These are phyloP conservation scores for Entophlyctis helioformis DNA, from an alignment of 192 early-diverging fungal species.

Conservation along the genomic window DNA sequence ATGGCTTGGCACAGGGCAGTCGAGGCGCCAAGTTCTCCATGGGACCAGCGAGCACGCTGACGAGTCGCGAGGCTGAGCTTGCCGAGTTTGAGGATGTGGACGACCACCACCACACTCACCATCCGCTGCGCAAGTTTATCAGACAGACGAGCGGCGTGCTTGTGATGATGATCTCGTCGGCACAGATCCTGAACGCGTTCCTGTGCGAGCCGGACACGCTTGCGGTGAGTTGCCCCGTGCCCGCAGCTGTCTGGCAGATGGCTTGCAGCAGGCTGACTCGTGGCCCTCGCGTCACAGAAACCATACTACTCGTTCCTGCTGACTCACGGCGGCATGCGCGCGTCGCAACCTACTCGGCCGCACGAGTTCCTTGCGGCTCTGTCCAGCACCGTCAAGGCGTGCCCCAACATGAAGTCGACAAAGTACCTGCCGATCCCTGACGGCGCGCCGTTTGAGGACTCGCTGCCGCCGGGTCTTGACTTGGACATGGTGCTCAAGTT, in stretches of 20 bases:
- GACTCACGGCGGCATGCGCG: slow-evolving; percentile 20
- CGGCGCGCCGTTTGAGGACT: slow-evolving; percentile 3
- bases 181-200: slow-evolving; percentile 24
- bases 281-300: slow-evolving; percentile 3
- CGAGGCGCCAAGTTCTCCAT: too few species aligned
- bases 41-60: too few species aligned
- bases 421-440: slow-evolving; percentile 9
- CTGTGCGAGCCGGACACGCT: slow-evolving; percentile 22
- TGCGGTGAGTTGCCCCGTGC: slow-evolving; percentile 6
- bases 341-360: slow-evolving; percentile 8
- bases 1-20: too few species aligned
- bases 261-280: neutral
- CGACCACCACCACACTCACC: too few species aligned
- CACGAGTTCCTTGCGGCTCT: slow-evolving; percentile 13
- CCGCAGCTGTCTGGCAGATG: neutral
- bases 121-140: too few species aligned
- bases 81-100: too few species aligned
- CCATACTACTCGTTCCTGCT: slow-evolving; percentile 25
- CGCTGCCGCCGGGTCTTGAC: slow-evolving; percentile 9
- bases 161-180: too few species aligned
- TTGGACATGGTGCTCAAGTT: slow-evolving; percentile 8
- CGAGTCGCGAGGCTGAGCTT: too few species aligned
- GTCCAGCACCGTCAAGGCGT: slow-evolving; percentile 3
- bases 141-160: too few species aligned
- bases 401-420: slow-evolving; percentile 1